Conservation (phyloP, 2,329 filamentous ascomycete species). For the Pestalotiopsis sp. region DNA sequence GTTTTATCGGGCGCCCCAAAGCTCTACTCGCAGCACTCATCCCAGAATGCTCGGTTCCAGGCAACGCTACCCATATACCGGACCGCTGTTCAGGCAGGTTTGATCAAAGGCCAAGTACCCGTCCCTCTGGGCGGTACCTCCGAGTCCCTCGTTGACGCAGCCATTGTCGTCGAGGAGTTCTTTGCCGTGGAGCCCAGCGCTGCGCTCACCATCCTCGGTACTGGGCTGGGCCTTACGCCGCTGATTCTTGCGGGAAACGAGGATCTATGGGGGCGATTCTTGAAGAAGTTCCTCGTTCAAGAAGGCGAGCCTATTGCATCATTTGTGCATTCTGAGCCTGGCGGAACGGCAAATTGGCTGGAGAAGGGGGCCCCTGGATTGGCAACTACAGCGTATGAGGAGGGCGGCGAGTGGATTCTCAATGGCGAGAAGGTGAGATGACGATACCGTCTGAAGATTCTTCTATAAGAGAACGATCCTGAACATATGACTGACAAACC, state of each 20-base stretch:
- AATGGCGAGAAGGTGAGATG: constrained; percentile 57
- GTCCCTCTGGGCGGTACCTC: constrained; percentile 47
- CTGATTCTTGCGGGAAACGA: constrained; percentile 47
- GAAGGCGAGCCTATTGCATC: constrained; percentile 51
- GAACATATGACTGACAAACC: neutral
- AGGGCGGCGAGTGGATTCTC: constrained; percentile 54
- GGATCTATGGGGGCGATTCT: constrained; percentile 38
- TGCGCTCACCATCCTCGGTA: constrained; percentile 53
- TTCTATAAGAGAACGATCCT: too few relatives aligned
- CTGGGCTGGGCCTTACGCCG: constrained; percentile 54
- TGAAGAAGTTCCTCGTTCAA: constrained; percentile 48
- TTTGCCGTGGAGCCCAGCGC: constrained; percentile 53
- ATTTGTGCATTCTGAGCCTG: constrained; percentile 55
- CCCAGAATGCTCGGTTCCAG: constrained; percentile 43
- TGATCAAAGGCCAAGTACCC: constrained; percentile 52
- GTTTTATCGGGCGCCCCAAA: constrained; percentile 25
- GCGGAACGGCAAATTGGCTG: constrained; percentile 54
- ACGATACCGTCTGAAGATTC: too few relatives aligned
- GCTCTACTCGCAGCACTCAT: constrained; percentile 20
- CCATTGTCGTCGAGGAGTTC: constrained; percentile 55
- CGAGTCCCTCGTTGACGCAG: constrained; percentile 47
- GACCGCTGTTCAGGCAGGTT: constrained; percentile 42
- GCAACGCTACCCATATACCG: constrained; percentile 49
- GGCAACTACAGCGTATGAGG: constrained; percentile 47
- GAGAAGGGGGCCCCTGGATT: constrained; percentile 51